Evolutionary conservation across 306 rosid species (phyloP), one percentile per base, ranked within the genome.

Genomic region (Canavalia ensiformis): DNA sequence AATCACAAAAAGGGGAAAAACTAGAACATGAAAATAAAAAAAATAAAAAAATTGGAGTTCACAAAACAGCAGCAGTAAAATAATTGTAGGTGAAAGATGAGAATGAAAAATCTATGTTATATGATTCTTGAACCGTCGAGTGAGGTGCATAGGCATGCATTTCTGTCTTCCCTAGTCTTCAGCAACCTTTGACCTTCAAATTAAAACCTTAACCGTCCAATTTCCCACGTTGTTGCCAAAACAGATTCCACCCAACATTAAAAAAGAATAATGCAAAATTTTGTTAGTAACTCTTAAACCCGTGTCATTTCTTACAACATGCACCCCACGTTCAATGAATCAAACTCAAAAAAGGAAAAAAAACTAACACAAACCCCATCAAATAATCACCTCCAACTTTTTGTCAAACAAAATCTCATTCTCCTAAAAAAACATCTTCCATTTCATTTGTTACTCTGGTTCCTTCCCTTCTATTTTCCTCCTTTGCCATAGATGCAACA

Each of bases 261-360:
- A 6, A 73, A 30, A 52, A 42, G 6, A 18, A 54, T 4, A 28
- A 75, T 37, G 13, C 39, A 60, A 63, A 37, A 4, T n/a, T 71
- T 75, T 67, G 68, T 67, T 75, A 74, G n/a, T 81, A 41, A 74
- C 50, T 74, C 75, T 75, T 72, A 66, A 87, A 81, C 84, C 76
- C 77, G 58, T 60, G 67, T 58, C n/a, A 25, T 72, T 78, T 76
- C 72, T 83, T 57, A 84, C 78, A 86, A 87, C 90, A 87, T 90
- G 97, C 94, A 91, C 92, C 97, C 89, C 97, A 92, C 93, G 89
- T 90, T 90, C 86, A 54, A 57, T 72, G 66, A 79, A 83, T 72
- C 69, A 63, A 82, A 4, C 86, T 81, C 84, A 86, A 81, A 83
- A 83, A 73, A 71, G 78, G 82, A 79, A 65, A 4, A 71, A 55